These are phyloP conservation scores for Coemansia sp. DNA, from an alignment of 192 early-diverging fungal species.

Conservation along the genomic window DNA sequence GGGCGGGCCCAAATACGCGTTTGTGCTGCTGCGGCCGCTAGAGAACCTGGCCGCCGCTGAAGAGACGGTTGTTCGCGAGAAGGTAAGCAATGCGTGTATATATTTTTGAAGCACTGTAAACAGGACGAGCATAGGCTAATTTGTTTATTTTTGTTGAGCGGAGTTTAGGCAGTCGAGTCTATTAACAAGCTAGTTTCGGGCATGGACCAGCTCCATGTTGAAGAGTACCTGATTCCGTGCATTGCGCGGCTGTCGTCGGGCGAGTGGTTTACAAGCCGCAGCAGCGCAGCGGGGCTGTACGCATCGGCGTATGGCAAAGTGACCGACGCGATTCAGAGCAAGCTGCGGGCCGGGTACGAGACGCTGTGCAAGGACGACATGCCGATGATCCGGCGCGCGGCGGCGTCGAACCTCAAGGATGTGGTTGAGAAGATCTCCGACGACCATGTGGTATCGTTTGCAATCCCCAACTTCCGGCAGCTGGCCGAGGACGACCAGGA, in stretches of 20 bases:
- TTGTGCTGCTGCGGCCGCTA: conserved; percentile 84
- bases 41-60: conserved; percentile 97
- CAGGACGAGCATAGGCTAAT: background rate
- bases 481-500: conserved; percentile 89
- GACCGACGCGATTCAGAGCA: conserved; percentile 73
- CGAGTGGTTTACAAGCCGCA: conserved; percentile 98
- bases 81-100: conserved; percentile 58
- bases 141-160: background rate
- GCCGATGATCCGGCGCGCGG: conserved; percentile 97
- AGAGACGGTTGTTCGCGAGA: conserved; percentile 96
- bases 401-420: conserved; percentile 64
- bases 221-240: conserved; percentile 88
- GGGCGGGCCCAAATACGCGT: conserved; percentile 84
- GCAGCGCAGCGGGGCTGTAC: conserved; percentile 91
- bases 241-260: conserved; percentile 87
- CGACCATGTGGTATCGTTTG: conserved; percentile 74
- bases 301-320: conserved; percentile 76
- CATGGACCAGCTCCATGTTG: conserved; percentile 79
- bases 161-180: conserved; percentile 85
- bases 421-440: conserved; percentile 43
- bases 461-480: conserved; percentile 84
- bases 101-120: no score
- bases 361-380: conserved; percentile 90
- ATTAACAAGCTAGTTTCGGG: conserved; percentile 77
- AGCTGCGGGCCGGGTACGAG: conserved; percentile 80